Conservation (phyloP, 805 yeast genomes). For the Saturnispora saitoi region DNA sequence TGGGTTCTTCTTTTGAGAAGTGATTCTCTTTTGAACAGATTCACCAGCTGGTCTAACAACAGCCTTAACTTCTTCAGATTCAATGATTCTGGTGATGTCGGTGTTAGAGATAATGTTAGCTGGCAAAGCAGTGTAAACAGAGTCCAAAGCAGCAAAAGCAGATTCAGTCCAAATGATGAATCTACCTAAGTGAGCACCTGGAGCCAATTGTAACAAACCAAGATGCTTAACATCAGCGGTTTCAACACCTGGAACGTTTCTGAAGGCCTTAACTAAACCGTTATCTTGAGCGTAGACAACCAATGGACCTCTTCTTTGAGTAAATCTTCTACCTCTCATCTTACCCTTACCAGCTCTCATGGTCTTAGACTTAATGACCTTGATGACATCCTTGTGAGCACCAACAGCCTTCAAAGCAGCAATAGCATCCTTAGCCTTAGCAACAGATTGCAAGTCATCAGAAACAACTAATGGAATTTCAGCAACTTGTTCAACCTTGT, state of each 20-base stretch:
- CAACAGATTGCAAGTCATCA: slow-evolving; percentile 82
- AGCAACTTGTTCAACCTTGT: slow-evolving; percentile 96
- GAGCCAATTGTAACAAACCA: slow-evolving; percentile 97
- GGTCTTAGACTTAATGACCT: slow-evolving; percentile 97
- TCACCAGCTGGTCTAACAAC: slow-evolving; percentile 96
- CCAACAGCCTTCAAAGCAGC: slow-evolving; percentile 97
- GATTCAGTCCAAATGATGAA: slow-evolving; percentile 99
- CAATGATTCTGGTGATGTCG: slow-evolving; percentile 93
- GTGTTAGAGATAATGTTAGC: slow-evolving; percentile 88
- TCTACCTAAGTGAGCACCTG: slow-evolving; percentile 99
- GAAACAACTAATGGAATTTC: slow-evolving; percentile 98
- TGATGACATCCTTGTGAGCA: slow-evolving; percentile 96
- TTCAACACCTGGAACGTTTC: slow-evolving; percentile 99
- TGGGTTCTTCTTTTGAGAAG: slow-evolving; percentile 98
- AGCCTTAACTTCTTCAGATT: slow-evolving; percentile 98
- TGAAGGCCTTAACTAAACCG: slow-evolving; percentile 96
- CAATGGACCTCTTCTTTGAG: slow-evolving; percentile 99
- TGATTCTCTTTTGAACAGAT: slow-evolving; percentile 85
- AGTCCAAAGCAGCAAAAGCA: slow-evolving; percentile 94
- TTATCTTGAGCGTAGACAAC: slow-evolving; percentile 97
- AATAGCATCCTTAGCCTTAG: slow-evolving; percentile 97
- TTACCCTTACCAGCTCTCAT: slow-evolving; percentile 99
- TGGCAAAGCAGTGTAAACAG: slow-evolving; percentile 97
- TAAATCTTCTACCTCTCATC: slow-evolving; percentile 98
- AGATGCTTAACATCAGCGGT: slow-evolving; percentile 85